These are phyloP conservation scores for Sporisorium scitamineum DNA, from an alignment of 1,284 basidiomycete species.

Conservation along the genomic window DNA sequence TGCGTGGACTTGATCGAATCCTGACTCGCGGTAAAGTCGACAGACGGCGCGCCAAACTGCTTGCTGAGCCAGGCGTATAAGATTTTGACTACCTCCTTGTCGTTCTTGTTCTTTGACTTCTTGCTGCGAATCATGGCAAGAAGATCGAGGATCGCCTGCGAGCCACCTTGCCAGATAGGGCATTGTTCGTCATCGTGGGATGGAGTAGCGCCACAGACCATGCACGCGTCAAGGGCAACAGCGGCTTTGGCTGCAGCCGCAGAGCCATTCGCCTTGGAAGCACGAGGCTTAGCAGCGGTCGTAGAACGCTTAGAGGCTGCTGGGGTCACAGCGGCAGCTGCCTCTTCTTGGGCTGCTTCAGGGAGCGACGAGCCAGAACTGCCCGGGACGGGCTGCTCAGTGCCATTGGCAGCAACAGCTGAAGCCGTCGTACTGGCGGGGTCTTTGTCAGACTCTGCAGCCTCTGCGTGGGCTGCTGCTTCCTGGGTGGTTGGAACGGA, in stretches of 20 bases:
- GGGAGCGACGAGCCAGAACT: background rate
- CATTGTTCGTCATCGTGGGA: constrained; percentile 25
- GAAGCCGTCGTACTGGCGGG: background rate
- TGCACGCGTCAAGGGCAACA: constrained; percentile 8
- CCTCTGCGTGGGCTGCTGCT: background rate
- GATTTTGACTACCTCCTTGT: constrained; percentile 16
- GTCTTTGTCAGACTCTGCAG: background rate
- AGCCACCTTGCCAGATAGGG: constrained; percentile 24
- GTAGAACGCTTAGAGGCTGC: constrained; percentile 1
- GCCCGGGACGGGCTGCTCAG: background rate
- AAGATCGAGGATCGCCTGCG: constrained; percentile 32
- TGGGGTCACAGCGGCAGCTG: background rate
- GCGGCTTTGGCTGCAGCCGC: background rate
- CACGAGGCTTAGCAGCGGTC: constrained; percentile 10
- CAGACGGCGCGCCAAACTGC: constrained; percentile 14
- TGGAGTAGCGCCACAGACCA: constrained; percentile 22
- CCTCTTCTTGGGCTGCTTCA: background rate
- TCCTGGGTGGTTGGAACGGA: background rate
- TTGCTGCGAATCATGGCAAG: constrained; percentile 24
- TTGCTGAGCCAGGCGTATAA: constrained; percentile 18
- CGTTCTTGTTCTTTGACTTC: constrained; percentile 23
- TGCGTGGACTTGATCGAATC: constrained; percentile 10
- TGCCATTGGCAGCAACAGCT: background rate
- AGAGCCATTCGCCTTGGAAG: constrained; percentile 8
- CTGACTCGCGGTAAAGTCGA: constrained; percentile 12